phyloP scores from a whole-genome alignment of 768 basidiomycete species.

The Russula foetens region DNA sequence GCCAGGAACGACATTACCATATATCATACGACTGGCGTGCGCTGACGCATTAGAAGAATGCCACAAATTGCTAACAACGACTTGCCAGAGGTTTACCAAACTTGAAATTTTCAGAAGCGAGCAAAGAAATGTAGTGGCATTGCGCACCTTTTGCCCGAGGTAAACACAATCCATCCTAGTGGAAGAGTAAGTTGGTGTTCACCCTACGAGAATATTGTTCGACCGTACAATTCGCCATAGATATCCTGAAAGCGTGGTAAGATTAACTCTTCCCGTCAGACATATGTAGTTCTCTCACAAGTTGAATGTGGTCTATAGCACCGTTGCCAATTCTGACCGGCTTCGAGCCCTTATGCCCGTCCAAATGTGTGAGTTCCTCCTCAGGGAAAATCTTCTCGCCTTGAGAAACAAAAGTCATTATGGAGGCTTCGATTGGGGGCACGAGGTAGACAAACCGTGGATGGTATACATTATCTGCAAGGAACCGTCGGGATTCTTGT shows the following conservation, averaged over 20 bases:
- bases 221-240: constrained; percentile 82
- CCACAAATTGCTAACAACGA: constrained; percentile 3
- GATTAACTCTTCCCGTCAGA: not conserved
- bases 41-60: not conserved
- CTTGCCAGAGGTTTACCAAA: constrained; percentile 70
- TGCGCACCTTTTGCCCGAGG: constrained; percentile 77
- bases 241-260: constrained; percentile 60
- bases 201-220: not conserved
- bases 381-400: constrained; percentile 64
- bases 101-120: constrained; percentile 28
- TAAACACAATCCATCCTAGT: constrained; percentile 92
- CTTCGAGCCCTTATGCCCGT: constrained; percentile 79
- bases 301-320: constrained; percentile 86
- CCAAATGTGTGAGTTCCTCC: constrained; percentile 81
- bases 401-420: constrained; percentile 5
- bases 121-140: not conserved
- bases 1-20: constrained; percentile 31
- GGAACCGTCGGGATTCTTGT: constrained; percentile 85
- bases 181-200: not conserved
- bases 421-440: not conserved
- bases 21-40: constrained; percentile 44
- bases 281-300: constrained; percentile 38
- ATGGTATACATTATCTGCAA: constrained; percentile 97
- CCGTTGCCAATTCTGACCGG: constrained; percentile 93
- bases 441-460: constrained; percentile 46